Conservation (phyloP, 345 rosid genomes). For the Hirschfeldia incana region DNA sequence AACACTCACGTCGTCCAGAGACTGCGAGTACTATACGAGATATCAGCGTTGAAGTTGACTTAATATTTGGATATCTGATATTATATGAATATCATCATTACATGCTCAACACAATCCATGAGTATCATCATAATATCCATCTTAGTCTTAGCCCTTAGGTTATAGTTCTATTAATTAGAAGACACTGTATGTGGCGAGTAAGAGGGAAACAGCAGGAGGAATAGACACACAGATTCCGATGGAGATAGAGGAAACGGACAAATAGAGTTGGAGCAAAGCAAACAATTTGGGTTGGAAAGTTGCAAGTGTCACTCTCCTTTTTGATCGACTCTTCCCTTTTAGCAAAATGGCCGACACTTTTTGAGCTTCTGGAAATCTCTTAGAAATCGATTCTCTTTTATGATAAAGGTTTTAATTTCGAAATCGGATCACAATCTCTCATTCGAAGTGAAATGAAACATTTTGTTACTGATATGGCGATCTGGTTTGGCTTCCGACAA, state of each 20-base stretch:
- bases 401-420: background rate
- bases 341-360: slow-evolving; percentile 38
- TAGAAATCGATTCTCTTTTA: background rate
- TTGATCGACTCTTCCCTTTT: slow-evolving; percentile 50
- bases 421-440: background rate
- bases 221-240: slow-evolving; percentile 64
- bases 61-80: background rate
- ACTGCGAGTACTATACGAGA: background rate
- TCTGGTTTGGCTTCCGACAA: no score
- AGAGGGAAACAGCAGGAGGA: slow-evolving; percentile 6
- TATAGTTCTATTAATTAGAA: background rate
- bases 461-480: no score
- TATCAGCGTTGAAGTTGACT: background rate
- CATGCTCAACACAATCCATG: background rate
- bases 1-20: background rate
- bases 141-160: background rate
- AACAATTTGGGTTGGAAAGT: no score
- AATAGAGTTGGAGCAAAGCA: slow-evolving; percentile 56
- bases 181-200: background rate
- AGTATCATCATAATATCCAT: background rate
- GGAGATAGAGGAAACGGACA: slow-evolving; percentile 55
- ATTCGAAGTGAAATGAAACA: no score
- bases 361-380: slow-evolving; percentile 9
- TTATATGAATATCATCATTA: background rate
- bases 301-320: slow-evolving; percentile 49